These are phyloP conservation scores for Tylopilus felleus DNA, from an alignment of 768 basidiomycete genomes.

Conservation along the genomic window DNA sequence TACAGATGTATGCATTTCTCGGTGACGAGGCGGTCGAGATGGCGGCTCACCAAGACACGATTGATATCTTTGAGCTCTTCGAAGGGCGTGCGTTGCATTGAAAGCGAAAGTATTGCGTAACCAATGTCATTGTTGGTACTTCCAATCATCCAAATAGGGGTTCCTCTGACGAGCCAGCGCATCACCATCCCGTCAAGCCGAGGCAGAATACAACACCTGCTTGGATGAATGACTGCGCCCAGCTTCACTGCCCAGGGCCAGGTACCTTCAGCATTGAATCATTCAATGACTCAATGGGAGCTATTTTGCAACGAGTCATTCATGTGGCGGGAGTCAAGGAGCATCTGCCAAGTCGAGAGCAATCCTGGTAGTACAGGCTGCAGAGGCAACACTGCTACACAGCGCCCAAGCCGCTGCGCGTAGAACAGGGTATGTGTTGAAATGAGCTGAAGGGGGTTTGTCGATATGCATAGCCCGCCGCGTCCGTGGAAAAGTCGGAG, in stretches of 20 bases:
- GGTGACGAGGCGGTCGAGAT: neutral
- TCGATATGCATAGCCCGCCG: neutral
- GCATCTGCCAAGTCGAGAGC: neutral
- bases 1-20: no score
- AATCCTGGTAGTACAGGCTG: neutral
- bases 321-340: neutral
- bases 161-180: neutral
- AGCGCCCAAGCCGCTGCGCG: neutral
- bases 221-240: neutral
- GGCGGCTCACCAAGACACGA: neutral
- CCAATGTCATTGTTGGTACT: no score
- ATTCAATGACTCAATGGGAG: no score
- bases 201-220: neutral
- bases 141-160: neutral
- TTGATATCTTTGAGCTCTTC: no score
- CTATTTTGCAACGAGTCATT: neutral
- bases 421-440: neutral
- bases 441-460: neutral
- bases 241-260: neutral
- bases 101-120: neutral
- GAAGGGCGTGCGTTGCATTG: neutral
- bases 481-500: neutral
- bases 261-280: no score
- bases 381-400: neutral
- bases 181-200: neutral